phyloP scores from a whole-genome alignment of 75 land plant species.

The Selaginella moellendorffii region DNA sequence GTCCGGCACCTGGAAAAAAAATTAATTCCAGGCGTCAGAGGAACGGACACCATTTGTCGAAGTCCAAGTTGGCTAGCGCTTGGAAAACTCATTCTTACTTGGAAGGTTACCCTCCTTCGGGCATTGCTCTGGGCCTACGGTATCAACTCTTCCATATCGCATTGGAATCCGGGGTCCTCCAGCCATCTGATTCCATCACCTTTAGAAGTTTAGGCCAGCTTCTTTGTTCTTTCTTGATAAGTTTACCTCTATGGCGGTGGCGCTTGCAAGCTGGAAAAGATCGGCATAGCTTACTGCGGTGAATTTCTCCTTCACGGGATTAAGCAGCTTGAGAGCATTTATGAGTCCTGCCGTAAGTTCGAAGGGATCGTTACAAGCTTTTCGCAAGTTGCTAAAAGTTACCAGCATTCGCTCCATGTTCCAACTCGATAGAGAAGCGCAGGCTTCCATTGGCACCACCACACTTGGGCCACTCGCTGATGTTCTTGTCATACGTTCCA shows the following conservation, averaged over 20 bases:
- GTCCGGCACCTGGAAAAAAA: constrained; percentile 61
- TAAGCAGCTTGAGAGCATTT: constrained; percentile 66
- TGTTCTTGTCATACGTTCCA: constrained; percentile 84
- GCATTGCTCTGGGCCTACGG: constrained; percentile 57
- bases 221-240: background rate
- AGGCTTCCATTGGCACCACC: constrained; percentile 98
- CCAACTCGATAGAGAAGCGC: constrained; percentile 57
- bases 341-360: constrained; percentile 41
- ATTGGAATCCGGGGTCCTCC: constrained; percentile 95
- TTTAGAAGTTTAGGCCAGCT: background rate
- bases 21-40: background rate
- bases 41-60: background rate
- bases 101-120: constrained; percentile 95
- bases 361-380: background rate
- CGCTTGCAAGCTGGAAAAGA: constrained; percentile 93
- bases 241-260: constrained; percentile 83
- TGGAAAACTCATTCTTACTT: constrained; percentile 24
- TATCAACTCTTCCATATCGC: constrained; percentile 83
- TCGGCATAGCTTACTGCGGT: constrained; percentile 78
- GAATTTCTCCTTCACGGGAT: constrained; percentile 84
- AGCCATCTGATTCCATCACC: constrained; percentile 44
- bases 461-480: constrained; percentile 75
- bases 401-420: constrained; percentile 97
- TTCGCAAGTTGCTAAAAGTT: constrained; percentile 2
- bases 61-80: background rate